phyloP scores from a whole-genome alignment of 2,329 filamentous ascomycete genomes.

The Beauveria sp. region DNA sequence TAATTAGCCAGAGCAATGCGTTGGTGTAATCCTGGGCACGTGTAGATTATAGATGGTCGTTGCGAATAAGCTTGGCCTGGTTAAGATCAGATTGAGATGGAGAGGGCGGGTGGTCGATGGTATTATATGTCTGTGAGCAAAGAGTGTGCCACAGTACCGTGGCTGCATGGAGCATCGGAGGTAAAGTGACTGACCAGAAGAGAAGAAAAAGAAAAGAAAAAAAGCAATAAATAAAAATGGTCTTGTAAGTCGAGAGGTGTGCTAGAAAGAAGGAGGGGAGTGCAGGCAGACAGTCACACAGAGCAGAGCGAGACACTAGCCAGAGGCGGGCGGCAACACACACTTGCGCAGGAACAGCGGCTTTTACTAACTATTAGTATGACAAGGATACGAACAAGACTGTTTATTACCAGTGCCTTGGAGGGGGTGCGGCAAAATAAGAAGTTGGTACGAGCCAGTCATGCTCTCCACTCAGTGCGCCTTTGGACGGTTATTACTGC shows the following conservation, averaged over 20 bases:
- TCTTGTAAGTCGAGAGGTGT: conserved; percentile 8
- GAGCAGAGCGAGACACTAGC: background rate
- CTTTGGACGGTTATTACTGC: background rate
- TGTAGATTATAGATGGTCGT: background rate
- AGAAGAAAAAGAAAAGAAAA: background rate
- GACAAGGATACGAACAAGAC: background rate
- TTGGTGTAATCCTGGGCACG: background rate
- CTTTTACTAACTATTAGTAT: background rate
- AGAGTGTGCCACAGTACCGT: background rate
- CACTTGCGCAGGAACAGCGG: conserved; percentile 3
- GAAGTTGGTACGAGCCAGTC: background rate
- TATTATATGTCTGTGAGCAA: conserved; percentile 10
- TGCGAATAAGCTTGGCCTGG: background rate
- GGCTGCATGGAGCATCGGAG: background rate
- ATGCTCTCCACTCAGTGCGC: background rate
- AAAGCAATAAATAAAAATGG: background rate
- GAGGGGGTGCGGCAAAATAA: background rate
- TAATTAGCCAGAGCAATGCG: background rate
- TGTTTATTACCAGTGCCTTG: background rate
- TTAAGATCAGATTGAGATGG: conserved; percentile 5
- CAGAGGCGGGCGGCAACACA: background rate
- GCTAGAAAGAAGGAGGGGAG: background rate
- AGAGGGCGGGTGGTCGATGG: conserved; percentile 4
- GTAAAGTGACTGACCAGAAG: background rate
- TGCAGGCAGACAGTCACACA: background rate